Conservation (phyloP, 2,329 filamentous ascomycete species). For the Lachnellula arida region DNA sequence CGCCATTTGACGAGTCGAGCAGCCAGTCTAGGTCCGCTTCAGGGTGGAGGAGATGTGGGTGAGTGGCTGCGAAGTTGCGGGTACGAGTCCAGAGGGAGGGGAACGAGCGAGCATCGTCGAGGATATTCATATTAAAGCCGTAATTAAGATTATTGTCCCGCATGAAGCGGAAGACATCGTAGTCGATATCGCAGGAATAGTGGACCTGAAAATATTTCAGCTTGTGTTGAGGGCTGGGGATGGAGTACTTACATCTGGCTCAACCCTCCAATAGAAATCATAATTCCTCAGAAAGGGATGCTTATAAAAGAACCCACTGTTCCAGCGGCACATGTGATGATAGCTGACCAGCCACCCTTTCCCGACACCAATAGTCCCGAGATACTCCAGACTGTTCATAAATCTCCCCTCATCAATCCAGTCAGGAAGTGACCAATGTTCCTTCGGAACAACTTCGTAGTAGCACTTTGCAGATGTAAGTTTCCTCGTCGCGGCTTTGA, state of each 20-base stretch:
- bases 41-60: conserved; percentile 77
- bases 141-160: conserved; percentile 78
- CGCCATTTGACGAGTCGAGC: conserved; percentile 72
- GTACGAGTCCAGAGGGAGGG: conserved; percentile 89
- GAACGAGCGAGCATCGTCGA: conserved; percentile 91
- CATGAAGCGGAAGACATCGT: conserved; percentile 86
- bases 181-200: conserved; percentile 61
- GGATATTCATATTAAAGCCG: conserved; percentile 76
- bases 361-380: conserved; percentile 89
- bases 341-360: conserved; percentile 96
- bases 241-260: conserved; percentile 49
- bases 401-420: conserved; percentile 95
- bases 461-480: conserved; percentile 66
- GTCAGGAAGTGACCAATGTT: conserved; percentile 94
- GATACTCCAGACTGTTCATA: conserved; percentile 80
- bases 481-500: conserved; percentile 63
- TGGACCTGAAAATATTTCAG: conserved; percentile 39
- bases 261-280: conserved; percentile 57
- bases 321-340: conserved; percentile 98
- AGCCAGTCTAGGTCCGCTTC: conserved; percentile 84
- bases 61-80: conserved; percentile 82
- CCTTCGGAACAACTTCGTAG: conserved; percentile 71
- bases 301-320: conserved; percentile 75
- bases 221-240: conserved; percentile 5
- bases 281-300: conserved; percentile 63